Base-by-base conservation (phyloP, 768 basidiomycete genomes). In the Rhodotorula babjevae region DNA sequence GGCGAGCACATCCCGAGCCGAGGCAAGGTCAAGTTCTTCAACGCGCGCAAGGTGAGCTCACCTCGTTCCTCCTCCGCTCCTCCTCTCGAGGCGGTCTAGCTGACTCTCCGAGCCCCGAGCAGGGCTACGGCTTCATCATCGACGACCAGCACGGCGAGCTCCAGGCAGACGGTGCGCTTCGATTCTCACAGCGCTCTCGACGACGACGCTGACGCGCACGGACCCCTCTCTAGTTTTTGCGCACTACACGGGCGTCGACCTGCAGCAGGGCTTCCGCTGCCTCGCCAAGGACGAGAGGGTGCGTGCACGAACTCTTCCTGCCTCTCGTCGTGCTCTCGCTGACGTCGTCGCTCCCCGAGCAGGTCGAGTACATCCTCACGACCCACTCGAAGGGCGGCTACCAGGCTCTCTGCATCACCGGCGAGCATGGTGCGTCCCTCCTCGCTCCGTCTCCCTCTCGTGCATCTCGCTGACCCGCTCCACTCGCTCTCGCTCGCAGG, bases 121-220 rank as follows among this genome's bases (percentile, higher is more conserved):
- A 67, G 65, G 65, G 65, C 47, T 67, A 52, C 33, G 65, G 65
- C 27, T 67, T 36, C 65, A 59, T 67, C 49, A 10, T 67, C 58
- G 65, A 67, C 58, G 31, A 47, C 46, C 29, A 36, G 14, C 29
- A 15, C 49, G 44, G 2, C 4, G 58, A 60, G 15, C 31, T 67
- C 36, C 57, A 31, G 10, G 27, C 46, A 25, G 65, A 60, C 19
- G 47, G 58, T 67, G 31, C 31, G 64, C 16, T 8, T 16, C 31
- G 44, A 42, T 14, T 25, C 29, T 16, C 40, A 36, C 31, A 0
- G 14, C 19, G 14, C 21, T 16, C 57, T 29, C n/a, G 31, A 57
- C 12, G 16, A 16, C 6, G 5, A 0, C 18, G 16, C 31, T 23
- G 5, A 7, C 8, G 3, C 25, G 27, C 27, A n/a, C 12, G 40